A percentile compares a stretch with the other conserved stretches of the same genome.
phyloP scores from a whole-genome alignment of 148 eudicot species.

The Limonium bicolor region DNA sequence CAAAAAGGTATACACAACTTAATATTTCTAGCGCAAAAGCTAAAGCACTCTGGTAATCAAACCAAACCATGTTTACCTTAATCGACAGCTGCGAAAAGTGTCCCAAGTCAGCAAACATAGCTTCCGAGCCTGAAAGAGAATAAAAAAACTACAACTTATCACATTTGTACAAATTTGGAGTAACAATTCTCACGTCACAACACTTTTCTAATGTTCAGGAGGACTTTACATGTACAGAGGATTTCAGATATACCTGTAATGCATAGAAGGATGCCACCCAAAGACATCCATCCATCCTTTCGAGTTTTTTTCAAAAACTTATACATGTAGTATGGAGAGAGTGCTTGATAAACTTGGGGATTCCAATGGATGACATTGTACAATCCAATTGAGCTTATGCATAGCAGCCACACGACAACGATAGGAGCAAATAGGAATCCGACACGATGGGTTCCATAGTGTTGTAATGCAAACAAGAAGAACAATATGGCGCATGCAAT shows the following conservation, averaged over 20 bases:
- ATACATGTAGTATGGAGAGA: constrained; percentile 96
- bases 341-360: constrained; percentile 67
- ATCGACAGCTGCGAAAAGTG: constrained; percentile 93
- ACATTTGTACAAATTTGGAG: too few relatives aligned
- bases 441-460: constrained; percentile 80
- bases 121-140: constrained; percentile 83
- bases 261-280: constrained; percentile 92
- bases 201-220: too few relatives aligned
- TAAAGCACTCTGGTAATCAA: too few relatives aligned
- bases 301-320: constrained; percentile 82
- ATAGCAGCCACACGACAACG: constrained; percentile 71
- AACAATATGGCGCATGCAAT: constrained; percentile 71
- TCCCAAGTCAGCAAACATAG: constrained; percentile 99
- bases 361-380: constrained; percentile 85
- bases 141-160: not conserved
- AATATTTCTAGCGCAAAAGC: not conserved
- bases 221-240: too few relatives aligned
- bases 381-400: constrained; percentile 83
- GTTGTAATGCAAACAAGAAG: constrained; percentile 72
- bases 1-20: not conserved
- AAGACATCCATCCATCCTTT: constrained; percentile 89
- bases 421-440: constrained; percentile 91
- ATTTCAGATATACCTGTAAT: constrained; percentile 48
- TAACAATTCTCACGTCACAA: too few relatives aligned
- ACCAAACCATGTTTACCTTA: constrained; percentile 31